phyloP scores from a whole-genome alignment of 768 basidiomycete genomes.

The Dioszegia hungarica region DNA sequence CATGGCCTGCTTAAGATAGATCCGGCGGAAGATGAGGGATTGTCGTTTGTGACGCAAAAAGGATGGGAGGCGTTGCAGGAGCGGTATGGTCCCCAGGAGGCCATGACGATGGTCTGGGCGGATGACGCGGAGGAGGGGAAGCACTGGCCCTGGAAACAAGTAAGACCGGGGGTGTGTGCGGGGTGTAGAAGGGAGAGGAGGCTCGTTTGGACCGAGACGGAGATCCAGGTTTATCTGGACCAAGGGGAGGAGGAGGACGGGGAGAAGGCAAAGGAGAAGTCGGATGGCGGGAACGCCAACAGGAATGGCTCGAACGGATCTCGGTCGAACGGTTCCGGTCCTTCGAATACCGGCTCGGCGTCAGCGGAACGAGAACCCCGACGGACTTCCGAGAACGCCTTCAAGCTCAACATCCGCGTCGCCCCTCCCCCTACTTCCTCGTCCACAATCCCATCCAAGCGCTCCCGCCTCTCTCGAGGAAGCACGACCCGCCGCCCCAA shows the following conservation, averaged over 20 bases:
- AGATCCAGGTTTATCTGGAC: background rate
- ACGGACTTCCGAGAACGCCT: no score
- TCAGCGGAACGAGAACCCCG: no score
- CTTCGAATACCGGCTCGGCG: no score
- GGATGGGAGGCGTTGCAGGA: conserved; percentile 21
- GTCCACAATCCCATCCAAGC: background rate
- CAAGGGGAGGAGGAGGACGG: background rate
- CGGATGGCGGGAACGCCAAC: background rate
- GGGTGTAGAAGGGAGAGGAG: conserved; percentile 12
- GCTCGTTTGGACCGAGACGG: conserved; percentile 9
- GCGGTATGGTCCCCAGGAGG: conserved; percentile 5
- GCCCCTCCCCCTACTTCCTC: conserved; percentile 7
- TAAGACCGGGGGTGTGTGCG: conserved; percentile 9
- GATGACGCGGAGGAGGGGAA: conserved; percentile 4
- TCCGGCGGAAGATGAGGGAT: conserved; percentile 10
- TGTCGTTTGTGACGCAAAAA: background rate
- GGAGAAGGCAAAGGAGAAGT: background rate
- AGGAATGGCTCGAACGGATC: background rate
- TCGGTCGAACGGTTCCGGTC: no score
- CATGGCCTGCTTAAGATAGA: conserved; percentile 30
- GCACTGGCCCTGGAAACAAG: background rate
- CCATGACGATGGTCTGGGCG: conserved; percentile 10
- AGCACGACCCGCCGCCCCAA: background rate
- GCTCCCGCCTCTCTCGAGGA: background rate
- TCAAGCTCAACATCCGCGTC: no score